Base-by-base conservation (phyloP, 1,284 basidiomycete species). In the Heterobasidion occidentale region DNA sequence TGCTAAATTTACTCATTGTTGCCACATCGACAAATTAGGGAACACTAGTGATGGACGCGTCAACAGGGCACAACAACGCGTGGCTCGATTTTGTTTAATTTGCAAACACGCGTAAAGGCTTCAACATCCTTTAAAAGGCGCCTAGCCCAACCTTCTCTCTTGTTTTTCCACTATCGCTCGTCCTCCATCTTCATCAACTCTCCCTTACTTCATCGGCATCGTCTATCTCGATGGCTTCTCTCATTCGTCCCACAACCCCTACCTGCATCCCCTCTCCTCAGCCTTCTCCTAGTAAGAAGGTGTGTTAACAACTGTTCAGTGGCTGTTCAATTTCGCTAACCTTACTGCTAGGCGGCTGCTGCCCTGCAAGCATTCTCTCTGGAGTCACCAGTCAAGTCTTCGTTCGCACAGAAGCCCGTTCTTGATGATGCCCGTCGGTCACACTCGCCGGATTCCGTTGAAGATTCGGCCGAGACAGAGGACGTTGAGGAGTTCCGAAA, bases 401-500 rank as follows among this genome's bases (percentile, higher is more conserved):
- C 45, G 15, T 46, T 56, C n/a, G 53, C 44, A 9, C 1, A 38
- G 33, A 33, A 36, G 7, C 35, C 52, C 33, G 19, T 59, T 35
- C 51, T 61, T 17, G 61, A 62, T 45, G 62, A 61, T 44, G 44
- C 60, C 19, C 61, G 54, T 54, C 58, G 46, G 33, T 62, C 56
- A 17, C 36, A 49, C 51, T 63, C 61, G 2, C 61, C 61, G 5
- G 55, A 51, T 8, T 59, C 59, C 15, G 52, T 56, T 38, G 50
- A 53, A 0, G 63, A 59, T 8, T 63, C 68, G 0, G 51, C 54
- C 12, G 57, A 58, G 50, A 63, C 70, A 44, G 38, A 46, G 1
- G 61, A 64, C 8, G 14, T 71, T 19, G 56, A 59, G 1, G 55
- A 51, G 8, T 59, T 63, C 51, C 68, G 67, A 27, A 65, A 59